These are phyloP conservation scores for Cercophora scortea DNA, from an alignment of 495 filamentous ascomycete species.

Conservation along the genomic window DNA sequence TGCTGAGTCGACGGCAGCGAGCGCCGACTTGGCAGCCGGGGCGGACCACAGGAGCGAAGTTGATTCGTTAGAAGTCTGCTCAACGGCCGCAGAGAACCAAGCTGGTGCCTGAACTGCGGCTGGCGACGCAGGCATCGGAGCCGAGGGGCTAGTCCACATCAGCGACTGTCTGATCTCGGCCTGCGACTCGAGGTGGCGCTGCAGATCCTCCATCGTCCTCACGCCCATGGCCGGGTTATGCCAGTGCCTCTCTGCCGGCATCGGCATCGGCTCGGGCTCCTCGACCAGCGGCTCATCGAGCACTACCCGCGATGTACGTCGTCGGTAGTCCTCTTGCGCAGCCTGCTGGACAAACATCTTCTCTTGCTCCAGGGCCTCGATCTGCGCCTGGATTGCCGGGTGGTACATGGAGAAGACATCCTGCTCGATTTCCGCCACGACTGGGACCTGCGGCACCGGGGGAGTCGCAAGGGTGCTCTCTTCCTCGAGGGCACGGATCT, in stretches of 20 bases:
- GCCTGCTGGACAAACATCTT: slow-evolving; percentile 17
- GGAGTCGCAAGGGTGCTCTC: background rate
- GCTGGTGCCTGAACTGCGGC: background rate
- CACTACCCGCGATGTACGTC: slow-evolving; percentile 5
- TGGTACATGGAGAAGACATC: background rate
- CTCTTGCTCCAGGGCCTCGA: slow-evolving; percentile 30
- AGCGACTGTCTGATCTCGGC: slow-evolving; percentile 10
- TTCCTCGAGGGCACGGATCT: slow-evolving; percentile 10
- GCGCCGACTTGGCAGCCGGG: background rate
- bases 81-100: background rate
- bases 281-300: background rate
- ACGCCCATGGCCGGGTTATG: background rate
- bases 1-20: background rate
- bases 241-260: background rate
- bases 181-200: slow-evolving; percentile 9
- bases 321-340: slow-evolving; percentile 12
- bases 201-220: slow-evolving; percentile 11
- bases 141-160: background rate
- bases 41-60: background rate
- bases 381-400: slow-evolving; percentile 20
- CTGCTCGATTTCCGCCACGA: background rate
- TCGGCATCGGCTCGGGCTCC: background rate
- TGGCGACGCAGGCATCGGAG: background rate
- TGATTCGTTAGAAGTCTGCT: too few relatives aligned
- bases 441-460: background rate